Percentiles rank a stretch among this genome's conserved stretches.
These are phyloP conservation scores for Prunus campanulata DNA, from an alignment of 306 rosid genomes.

Conservation along the genomic window DNA sequence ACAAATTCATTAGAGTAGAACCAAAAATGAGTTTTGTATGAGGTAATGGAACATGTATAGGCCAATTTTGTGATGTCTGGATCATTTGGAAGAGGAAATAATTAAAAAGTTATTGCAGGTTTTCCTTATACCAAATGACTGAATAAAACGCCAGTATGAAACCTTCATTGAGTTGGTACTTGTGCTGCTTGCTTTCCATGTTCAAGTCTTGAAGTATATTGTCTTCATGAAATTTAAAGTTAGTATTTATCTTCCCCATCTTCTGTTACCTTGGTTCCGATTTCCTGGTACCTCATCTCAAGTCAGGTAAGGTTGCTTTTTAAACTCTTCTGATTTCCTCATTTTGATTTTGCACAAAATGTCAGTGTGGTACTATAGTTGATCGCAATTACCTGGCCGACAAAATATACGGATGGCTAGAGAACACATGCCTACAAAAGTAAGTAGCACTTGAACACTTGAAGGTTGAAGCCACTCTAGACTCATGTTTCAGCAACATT, in stretches of 20 bases:
- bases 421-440: not conserved
- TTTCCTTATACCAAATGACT: not conserved
- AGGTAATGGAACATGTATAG: not conserved
- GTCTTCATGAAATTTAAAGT: not conserved
- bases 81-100: not conserved
- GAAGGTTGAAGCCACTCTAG: not conserved
- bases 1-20: conserved; percentile 5
- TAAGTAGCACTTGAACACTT: not conserved
- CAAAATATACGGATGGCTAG: not conserved
- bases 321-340: not conserved
- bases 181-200: not conserved
- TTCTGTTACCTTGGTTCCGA: not conserved
- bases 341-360: not conserved
- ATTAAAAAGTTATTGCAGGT: not conserved
- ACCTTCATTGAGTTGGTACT: not conserved
- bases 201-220: not conserved
- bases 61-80: not conserved
- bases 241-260: not conserved
- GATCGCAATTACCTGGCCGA: not conserved
- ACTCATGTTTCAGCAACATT: not conserved
- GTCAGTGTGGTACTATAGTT: not conserved
- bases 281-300: not conserved
- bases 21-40: not conserved
- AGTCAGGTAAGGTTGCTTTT: not conserved
- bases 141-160: not conserved